Base-by-base conservation (phyloP, 73 alveolate species). In the Halteria grandinella region DNA sequence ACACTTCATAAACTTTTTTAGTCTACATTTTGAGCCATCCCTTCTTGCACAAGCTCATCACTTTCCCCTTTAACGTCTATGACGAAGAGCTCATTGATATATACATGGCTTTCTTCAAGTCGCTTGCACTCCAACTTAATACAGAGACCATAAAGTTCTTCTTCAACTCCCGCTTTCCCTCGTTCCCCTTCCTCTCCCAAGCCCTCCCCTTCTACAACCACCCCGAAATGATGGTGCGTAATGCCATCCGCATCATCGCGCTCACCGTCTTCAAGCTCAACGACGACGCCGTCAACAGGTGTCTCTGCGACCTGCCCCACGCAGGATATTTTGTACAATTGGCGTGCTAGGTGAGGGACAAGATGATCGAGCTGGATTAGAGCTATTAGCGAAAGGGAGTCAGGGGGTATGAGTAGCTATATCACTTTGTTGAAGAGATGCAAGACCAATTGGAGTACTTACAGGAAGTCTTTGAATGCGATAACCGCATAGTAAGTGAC, bases 51-150 rank as follows among this genome's bases (percentile, higher is more conserved):
- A 79, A 75, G 29, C 52, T 88, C n/a, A 84, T 88, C 31, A 43
- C 70, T 12, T 77, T 63, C 60, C 29, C 41, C 28, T 77, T 63
- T 44, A 90, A 88, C 69, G 83, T 75, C 21, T 58, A 62, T 31
- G 92, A 83, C 60, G 89, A 85, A 20, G 95, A 88, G 41, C 64
- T 83, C n/a, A 81, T 70, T 24, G 95, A 88, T 49, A 75, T 85
- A 51, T 88, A 72, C 63, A 76, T 78, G 1, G 53, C 86, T 12
- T 59, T 88, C 57, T 63, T 88, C 21, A 88, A 88, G 66, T 60
- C 85, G 11, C 45, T 82, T 6, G 66, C 93, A 25, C 62, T 83
- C 21, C 59, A 80, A 20, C 37, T 88, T n/a, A 85, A 83, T 69
- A 70, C 77, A 14, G 52, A 54, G 1, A 78, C 85, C 54, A 34